Percentiles rank a stretch among this genome's conserved stretches.
phyloP scores from a whole-genome alignment of 1,284 basidiomycete genomes.

The Leucoagaricus sp. region DNA sequence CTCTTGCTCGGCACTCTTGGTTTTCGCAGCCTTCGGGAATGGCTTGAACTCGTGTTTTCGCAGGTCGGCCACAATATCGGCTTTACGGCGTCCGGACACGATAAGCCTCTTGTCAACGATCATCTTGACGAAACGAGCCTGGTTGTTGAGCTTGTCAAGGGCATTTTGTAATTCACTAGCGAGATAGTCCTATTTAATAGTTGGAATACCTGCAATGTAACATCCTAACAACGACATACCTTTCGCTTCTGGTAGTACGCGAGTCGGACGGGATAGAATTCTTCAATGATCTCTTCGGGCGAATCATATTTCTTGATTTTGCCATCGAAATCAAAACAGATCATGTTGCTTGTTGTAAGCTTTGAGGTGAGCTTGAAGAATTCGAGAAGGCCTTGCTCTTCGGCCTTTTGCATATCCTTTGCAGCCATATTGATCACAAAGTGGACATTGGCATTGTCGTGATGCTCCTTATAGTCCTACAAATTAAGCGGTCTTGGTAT shows the following conservation, averaged over 20 bases:
- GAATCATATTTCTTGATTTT: constrained; percentile 95
- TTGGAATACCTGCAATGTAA: not conserved
- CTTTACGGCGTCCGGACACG: constrained; percentile 93
- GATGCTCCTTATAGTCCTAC: constrained; percentile 95
- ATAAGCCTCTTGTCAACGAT: constrained; percentile 88
- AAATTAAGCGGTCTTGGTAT: constrained; percentile 14
- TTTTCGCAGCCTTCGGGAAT: constrained; percentile 80
- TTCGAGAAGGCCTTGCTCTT: constrained; percentile 86
- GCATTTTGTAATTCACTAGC: constrained; percentile 84
- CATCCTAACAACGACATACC: constrained; percentile 40
- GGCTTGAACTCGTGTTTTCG: constrained; percentile 85
- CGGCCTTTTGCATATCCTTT: constrained; percentile 85
- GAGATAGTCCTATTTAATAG: constrained; percentile 70
- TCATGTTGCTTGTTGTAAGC: constrained; percentile 95
- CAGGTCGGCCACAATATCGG: constrained; percentile 84
- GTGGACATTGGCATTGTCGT: constrained; percentile 92
- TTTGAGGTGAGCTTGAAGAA: constrained; percentile 90
- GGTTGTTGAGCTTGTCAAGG: constrained; percentile 90
- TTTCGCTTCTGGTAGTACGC: constrained; percentile 96
- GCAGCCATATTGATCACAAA: constrained; percentile 85
- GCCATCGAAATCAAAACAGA: constrained; percentile 94
- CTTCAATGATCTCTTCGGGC: constrained; percentile 91
- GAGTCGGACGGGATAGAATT: constrained; percentile 90
- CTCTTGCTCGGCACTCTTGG: constrained; percentile 66
- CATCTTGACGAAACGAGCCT: constrained; percentile 97